Base-by-base conservation (phyloP, 1,284 basidiomycete species). In the Pisolithus thermaeus region DNA sequence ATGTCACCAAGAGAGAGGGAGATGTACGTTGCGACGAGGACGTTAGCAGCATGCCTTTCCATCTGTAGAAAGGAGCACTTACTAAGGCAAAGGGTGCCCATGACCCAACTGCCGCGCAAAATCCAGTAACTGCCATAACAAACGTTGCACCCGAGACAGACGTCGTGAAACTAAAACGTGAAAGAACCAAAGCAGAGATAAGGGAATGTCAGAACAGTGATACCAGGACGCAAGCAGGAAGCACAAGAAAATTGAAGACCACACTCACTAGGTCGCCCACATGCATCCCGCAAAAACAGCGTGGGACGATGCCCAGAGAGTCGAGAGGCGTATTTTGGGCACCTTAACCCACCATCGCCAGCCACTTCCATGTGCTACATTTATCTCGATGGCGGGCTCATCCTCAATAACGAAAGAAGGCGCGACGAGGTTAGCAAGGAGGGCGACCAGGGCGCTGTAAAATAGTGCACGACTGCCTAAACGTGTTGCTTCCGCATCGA, bases 401-500 rank as follows among this genome's bases (percentile, higher is more conserved):
- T 51, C 53, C 30, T 58, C 51, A 53, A 70, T 67, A 4, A 67
- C 64, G 5, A 36, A 46, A 8, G 30, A 28, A 20, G 44, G 44
- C 3, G 44, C 30, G 6, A 93, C 80, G 53, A 94, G 66, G 51
- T 90, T 93, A 11, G 83, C 74, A 8, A 73, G 57, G 11, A 97
- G 77, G 3, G 87, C 79, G 9, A 95, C 70, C 11, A 92, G 47
- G 0, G 92, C 77, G 45, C 85, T 85, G 60, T 80, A 84, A 63
- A 97, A 86, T 47, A 97, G 73, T 0, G 94, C 91, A 18, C 87
- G 79, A 1, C 92, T 86, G 18, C 93, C 95, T 2, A 89, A 77
- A 3, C 93, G 82, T 0, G 88, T 91, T 1, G 88, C 85, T 61
- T 89, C 82, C 9, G 74, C 75, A 40, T 85, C 79, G 25, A 81